phyloP scores from a whole-genome alignment of 192 early-diverging fungal genomes.

The Thamnidium elegans region DNA sequence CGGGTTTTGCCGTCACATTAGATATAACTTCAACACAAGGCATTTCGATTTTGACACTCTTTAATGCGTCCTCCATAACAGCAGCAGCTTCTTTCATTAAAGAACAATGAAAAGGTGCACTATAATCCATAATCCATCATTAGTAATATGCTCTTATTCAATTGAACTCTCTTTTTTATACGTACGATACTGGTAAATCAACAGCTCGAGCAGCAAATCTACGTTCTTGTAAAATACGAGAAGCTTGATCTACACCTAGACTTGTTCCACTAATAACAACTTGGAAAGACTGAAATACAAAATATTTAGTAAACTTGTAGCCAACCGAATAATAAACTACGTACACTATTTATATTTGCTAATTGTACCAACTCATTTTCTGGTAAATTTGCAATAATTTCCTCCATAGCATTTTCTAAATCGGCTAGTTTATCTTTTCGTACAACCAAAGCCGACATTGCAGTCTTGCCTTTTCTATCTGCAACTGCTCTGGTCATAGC shows the following conservation, averaged over 20 bases:
- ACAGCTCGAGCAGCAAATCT: slow-evolving; percentile 85
- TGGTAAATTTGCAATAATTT: slow-evolving; percentile 59
- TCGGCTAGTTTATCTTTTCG: slow-evolving; percentile 67
- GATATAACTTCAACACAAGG: slow-evolving; percentile 86
- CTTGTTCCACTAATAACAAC: slow-evolving; percentile 90
- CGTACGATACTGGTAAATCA: slow-evolving; percentile 84
- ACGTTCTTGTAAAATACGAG: slow-evolving; percentile 72
- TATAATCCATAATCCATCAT: slow-evolving; percentile 1
- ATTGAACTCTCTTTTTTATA: background rate
- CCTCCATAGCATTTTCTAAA: slow-evolving; percentile 64
- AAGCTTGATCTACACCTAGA: slow-evolving; percentile 82
- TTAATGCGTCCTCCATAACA: slow-evolving; percentile 69
- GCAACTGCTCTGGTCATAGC: slow-evolving; percentile 80
- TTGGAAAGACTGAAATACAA: slow-evolving; percentile 57
- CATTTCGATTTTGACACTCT: slow-evolving; percentile 62
- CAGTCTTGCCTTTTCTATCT: slow-evolving; percentile 60
- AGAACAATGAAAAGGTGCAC: slow-evolving; percentile 92
- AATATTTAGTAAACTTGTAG: background rate
- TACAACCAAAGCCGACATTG: slow-evolving; percentile 89
- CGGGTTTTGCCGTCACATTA: slow-evolving; percentile 86
- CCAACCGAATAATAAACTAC: background rate
- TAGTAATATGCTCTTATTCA: background rate
- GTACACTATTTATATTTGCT: slow-evolving; percentile 80
- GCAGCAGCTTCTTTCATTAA: slow-evolving; percentile 87
- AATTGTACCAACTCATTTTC: slow-evolving; percentile 79